Evolutionary conservation across 1,284 basidiomycete genomes (phyloP), one percentile per base, ranked within the genome.

Genomic region (Mycena citricolor): DNA sequence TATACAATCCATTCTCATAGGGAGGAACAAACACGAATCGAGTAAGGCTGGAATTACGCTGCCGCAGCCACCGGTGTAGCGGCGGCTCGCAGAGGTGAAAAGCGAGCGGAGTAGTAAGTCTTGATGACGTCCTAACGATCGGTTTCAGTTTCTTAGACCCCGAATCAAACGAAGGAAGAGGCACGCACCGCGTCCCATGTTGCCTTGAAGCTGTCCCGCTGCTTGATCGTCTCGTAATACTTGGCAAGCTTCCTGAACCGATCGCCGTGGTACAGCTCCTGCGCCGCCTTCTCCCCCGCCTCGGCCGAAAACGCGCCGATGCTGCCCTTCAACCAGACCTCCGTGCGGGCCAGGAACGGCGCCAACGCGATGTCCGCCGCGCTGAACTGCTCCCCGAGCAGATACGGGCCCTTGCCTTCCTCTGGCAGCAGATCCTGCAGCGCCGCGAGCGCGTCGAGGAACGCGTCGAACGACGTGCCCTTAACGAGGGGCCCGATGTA

Each of bases 361-460:
- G 66, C 63, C 13, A 78, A 56, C 0, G 76, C 73, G 10, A 70
- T 70, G 47, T 83, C 81, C 3, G 79, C 81, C 44, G 72, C 75
- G 23, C 72, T 77, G 53, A 70, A 77, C 25, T 71, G 61, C 20
- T 72, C 62, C 5, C 73, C 70, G 4, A 76, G 51, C 5, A 70
- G 73, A 35, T 62, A 77, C n/a, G n/a, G n/a, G n/a, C n/a, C n/a
- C 17, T 45, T 54, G 26, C 52, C 59, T 19, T 67, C 61, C 3
- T 56, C 49, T 0, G 72, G 67, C 16, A 80, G 62, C 11, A 76
- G 59, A 2, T 45, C 56, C 54, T 77, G 75, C 10, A 79, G 48
- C 4, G 58, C 60, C 28, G 73, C 70, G 25, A 74, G 53, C 0
- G 60, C 73, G 2, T 54, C 50, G 17, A 74, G 52, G 25, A 81